A percentile compares a stretch with the other conserved stretches of the same genome.
Conservation (phyloP, 2,329 filamentous ascomycete species). For the Sporothrix variecibatus region DNA sequence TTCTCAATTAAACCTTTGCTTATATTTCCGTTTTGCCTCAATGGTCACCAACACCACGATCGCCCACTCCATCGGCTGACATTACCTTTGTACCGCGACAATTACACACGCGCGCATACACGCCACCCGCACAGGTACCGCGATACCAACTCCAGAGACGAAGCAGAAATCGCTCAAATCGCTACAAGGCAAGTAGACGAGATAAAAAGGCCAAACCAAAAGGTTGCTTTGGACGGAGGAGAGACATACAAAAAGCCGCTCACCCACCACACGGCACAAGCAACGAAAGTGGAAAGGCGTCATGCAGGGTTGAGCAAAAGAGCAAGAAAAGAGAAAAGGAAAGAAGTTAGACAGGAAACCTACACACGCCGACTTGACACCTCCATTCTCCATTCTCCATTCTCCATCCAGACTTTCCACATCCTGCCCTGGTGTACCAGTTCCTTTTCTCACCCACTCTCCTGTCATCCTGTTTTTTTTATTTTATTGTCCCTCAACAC, state of each 20-base stretch:
- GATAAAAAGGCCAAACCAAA: neutral
- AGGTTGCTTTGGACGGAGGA: neutral
- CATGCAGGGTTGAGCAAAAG: conserved; percentile 29
- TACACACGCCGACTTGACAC: neutral
- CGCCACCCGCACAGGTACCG: neutral
- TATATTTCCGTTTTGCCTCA: conserved; percentile 22
- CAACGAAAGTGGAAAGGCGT: conserved; percentile 29
- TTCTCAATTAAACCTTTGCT: conserved; percentile 5
- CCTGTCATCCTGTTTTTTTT: neutral
- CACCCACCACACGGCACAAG: neutral
- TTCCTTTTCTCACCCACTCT: neutral
- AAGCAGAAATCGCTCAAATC: neutral
- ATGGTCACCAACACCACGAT: conserved; percentile 12
- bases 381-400: neutral
- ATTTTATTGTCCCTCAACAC: neutral
- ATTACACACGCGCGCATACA: conserved; percentile 9
- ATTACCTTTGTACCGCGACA: conserved; percentile 3
- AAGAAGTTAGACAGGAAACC: neutral
- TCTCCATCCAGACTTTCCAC: neutral
- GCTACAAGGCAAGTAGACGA: neutral
- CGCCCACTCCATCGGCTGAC: conserved; percentile 12
- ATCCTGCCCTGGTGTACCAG: neutral
- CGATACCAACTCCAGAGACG: neutral
- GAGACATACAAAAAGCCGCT: conserved; percentile 7
- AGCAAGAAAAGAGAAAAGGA: conserved; percentile 10